Evolutionary conservation across 176 grass and related monocot genomes (phyloP).

Genomic region (Tillandsia fasciculata): DNA sequence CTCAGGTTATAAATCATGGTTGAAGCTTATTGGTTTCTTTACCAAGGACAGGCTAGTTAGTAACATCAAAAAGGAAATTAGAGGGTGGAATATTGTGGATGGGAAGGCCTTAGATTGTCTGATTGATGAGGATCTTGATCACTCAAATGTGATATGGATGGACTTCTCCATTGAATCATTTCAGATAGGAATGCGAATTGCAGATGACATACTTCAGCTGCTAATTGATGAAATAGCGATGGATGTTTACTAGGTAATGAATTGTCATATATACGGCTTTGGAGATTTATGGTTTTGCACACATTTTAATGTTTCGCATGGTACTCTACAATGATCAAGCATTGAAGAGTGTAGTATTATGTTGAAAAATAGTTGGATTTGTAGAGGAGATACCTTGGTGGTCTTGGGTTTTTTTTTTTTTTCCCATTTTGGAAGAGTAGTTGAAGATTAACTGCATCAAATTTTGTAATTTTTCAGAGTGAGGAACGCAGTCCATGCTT

Average conservation of each 20-base stretch:
- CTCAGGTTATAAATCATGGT: slow-evolving; percentile 47
- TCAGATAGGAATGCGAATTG: slow-evolving; percentile 45
- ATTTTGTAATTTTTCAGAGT: too few species aligned
- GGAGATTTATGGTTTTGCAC: background rate
- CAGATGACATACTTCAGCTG: slow-evolving; percentile 43
- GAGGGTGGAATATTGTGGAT: slow-evolving; percentile 9
- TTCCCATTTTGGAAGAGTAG: too few species aligned
- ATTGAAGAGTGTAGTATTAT: background rate
- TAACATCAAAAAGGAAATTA: slow-evolving; percentile 36
- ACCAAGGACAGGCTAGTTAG: slow-evolving; percentile 43
- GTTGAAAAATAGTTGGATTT: background rate
- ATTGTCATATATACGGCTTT: background rate
- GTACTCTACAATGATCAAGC: background rate
- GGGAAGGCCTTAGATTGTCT: slow-evolving; percentile 37
- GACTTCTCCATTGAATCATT: slow-evolving; percentile 20
- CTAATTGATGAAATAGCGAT: slow-evolving; percentile 41
- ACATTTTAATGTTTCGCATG: background rate
- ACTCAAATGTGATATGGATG: slow-evolving; percentile 15
- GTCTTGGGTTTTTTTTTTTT: too few species aligned
- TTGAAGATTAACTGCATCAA: too few species aligned
- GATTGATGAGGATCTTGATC: slow-evolving; percentile 31
- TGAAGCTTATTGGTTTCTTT: slow-evolving; percentile 8
- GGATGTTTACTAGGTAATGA: slow-evolving; percentile 10
- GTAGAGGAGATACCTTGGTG: too few species aligned
- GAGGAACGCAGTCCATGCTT: too few species aligned